Percentiles rank a stretch among this genome's conserved stretches.
Conservation (phyloP, 2,329 filamentous ascomycete species). For the Volutella citrinella region DNA sequence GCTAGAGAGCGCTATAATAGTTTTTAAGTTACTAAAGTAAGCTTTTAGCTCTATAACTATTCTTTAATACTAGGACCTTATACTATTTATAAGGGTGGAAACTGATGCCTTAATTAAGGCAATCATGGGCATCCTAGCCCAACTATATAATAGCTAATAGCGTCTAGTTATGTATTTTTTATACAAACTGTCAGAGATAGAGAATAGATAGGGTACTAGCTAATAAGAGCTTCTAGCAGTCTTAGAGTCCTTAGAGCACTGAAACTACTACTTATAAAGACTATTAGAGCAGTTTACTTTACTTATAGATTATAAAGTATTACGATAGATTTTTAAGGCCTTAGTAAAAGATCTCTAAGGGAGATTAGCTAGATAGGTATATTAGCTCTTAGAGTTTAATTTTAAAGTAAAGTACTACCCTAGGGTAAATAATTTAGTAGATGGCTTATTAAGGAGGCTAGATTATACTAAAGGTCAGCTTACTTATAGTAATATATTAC, state of each 20-base stretch:
- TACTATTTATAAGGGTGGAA: background rate
- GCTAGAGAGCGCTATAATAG: background rate
- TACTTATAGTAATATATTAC: too few species aligned
- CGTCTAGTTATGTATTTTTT: background rate
- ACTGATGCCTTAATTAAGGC: background rate
- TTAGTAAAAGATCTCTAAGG: background rate
- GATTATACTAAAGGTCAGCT: too few species aligned
- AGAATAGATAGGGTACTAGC: background rate
- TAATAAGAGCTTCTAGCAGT: background rate
- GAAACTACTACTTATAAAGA: background rate
- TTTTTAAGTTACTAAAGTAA: background rate
- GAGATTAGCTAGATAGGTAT: background rate
- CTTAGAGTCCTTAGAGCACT: background rate
- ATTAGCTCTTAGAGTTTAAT: background rate
- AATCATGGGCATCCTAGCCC: background rate
- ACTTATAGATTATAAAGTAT: background rate
- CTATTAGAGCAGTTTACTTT: background rate
- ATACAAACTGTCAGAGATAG: background rate
- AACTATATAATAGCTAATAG: background rate
- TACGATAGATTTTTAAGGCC: background rate
- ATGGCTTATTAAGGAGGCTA: too few species aligned
- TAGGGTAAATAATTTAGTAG: too few species aligned
- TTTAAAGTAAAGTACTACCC: background rate
- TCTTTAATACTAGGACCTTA: background rate
- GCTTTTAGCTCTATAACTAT: background rate